Percentiles rank a stretch among this genome's conserved stretches.
phyloP scores from a whole-genome alignment of 2,329 filamentous ascomycete genomes.

The Aureobasidium sp. region DNA sequence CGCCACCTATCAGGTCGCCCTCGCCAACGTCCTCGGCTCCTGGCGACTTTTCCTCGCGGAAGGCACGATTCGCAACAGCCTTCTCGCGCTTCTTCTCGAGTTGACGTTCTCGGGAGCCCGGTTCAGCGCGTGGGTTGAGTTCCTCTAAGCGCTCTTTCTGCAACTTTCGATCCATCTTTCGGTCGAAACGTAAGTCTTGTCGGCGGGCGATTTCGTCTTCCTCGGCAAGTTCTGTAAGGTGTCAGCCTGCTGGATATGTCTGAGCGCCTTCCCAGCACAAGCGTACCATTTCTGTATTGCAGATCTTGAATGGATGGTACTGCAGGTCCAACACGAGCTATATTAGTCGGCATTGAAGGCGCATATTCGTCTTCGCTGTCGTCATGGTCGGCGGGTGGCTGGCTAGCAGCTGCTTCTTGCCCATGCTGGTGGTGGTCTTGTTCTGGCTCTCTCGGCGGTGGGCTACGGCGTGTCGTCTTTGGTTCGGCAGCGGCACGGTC shows the following conservation, averaged over 20 bases:
- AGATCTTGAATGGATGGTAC: constrained; percentile 72
- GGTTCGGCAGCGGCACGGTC: constrained; percentile 22
- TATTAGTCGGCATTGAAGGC: constrained; percentile 39
- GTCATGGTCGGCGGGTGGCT: constrained; percentile 42
- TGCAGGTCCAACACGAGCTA: constrained; percentile 43
- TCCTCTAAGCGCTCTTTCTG: constrained; percentile 75
- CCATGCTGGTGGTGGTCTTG: constrained; percentile 4
- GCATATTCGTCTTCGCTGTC: constrained; percentile 57
- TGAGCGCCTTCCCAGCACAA: background rate
- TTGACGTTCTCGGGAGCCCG: constrained; percentile 73
- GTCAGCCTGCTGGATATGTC: background rate
- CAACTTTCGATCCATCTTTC: constrained; percentile 55
- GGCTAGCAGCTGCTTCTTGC: background rate
- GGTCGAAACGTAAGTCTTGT: constrained; percentile 53
- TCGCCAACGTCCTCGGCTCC: constrained; percentile 62
- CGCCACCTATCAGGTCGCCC: constrained; percentile 68
- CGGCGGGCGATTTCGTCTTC: constrained; percentile 41
- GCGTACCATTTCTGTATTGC: constrained; percentile 47
- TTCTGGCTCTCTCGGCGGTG: background rate
- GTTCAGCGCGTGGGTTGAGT: constrained; percentile 71
- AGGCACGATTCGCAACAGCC: constrained; percentile 66
- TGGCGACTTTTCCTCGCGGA: constrained; percentile 59
- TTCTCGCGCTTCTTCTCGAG: constrained; percentile 76
- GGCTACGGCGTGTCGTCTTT: constrained; percentile 17
- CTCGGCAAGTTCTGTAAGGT: constrained; percentile 39